A percentile compares a stretch with the other conserved stretches of the same genome.
Evolutionary conservation across 352 stramenopile species (phyloP).

Genomic region (Globisporangium nodosum): DNA sequence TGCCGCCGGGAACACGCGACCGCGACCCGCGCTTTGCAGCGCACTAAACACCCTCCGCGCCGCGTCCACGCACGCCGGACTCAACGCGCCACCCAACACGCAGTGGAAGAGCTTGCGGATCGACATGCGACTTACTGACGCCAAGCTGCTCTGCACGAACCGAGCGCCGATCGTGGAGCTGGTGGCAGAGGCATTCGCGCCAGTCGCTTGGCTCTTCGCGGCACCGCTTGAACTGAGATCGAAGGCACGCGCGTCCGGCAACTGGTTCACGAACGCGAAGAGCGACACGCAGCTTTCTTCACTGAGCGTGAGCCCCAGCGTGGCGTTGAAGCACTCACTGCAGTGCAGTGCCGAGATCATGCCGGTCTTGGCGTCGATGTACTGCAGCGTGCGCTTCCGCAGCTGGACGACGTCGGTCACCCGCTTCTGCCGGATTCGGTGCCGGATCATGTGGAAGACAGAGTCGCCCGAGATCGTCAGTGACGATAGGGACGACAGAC

Average conservation of each 20-base stretch:
- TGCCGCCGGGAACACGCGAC: conserved; percentile 52
- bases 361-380: conserved; percentile 48
- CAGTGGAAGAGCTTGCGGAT: conserved; percentile 33
- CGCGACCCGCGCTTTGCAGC: conserved; percentile 40
- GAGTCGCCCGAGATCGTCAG: conserved; percentile 24
- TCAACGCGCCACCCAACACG: conserved; percentile 38
- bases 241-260: conserved; percentile 13
- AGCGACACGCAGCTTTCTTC: conserved; percentile 44
- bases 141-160: conserved; percentile 30
- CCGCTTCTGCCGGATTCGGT: conserved; percentile 36
- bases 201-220: not conserved
- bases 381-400: conserved; percentile 37
- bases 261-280: conserved; percentile 38
- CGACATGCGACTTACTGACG: conserved; percentile 19
- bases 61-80: conserved; percentile 23
- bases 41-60: conserved; percentile 35
- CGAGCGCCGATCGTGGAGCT: conserved; percentile 22
- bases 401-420: conserved; percentile 44
- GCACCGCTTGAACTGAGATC: conserved; percentile 5
- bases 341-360: conserved; percentile 37
- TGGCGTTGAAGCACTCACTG: conserved; percentile 27
- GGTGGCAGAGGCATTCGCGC: not conserved
- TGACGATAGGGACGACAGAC: not conserved
- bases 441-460: conserved; percentile 37
- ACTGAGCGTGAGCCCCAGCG: conserved; percentile 31